Conservation (phyloP, 2,329 filamentous ascomycete genomes). For the Fusarium tjaetaba region DNA sequence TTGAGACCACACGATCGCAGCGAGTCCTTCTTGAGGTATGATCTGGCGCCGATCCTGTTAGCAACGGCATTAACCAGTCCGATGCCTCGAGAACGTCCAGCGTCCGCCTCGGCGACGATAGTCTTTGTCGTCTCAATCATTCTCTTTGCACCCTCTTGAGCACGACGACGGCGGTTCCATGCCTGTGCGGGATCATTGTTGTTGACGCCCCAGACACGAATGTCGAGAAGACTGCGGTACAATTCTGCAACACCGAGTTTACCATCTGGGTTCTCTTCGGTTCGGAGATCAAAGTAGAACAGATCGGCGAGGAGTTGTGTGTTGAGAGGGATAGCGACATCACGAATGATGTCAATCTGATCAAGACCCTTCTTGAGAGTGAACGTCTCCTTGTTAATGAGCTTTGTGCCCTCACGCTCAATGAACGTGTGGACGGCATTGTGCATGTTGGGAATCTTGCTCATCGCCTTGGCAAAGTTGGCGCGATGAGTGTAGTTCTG, state of each 20-base stretch:
- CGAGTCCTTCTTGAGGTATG: conserved; percentile 48
- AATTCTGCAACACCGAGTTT: conserved; percentile 52
- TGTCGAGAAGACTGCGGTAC: conserved; percentile 54
- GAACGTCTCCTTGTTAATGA: conserved; percentile 55
- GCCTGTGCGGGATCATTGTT: conserved; percentile 59
- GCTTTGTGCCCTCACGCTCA: conserved; percentile 47
- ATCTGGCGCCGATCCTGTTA: conserved; percentile 44
- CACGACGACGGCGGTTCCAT: conserved; percentile 56
- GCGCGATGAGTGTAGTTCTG: conserved; percentile 47
- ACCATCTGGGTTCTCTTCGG: conserved; percentile 62
- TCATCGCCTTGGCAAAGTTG: conserved; percentile 46
- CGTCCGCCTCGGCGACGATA: conserved; percentile 51
- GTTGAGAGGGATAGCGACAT: conserved; percentile 68
- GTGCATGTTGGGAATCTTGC: conserved; percentile 48
- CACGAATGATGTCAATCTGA: conserved; percentile 57
- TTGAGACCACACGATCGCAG: conserved; percentile 53
- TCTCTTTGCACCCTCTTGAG: conserved; percentile 51
- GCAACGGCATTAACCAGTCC: conserved; percentile 45
- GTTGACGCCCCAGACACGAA: conserved; percentile 58
- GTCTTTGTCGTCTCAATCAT: conserved; percentile 53
- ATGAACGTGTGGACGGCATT: conserved; percentile 47
- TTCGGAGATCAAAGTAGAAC: conserved; percentile 68
- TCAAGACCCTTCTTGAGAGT: conserved; percentile 49
- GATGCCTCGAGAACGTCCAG: conserved; percentile 46
- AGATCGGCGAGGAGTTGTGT: conserved; percentile 64